Base-by-base conservation (phyloP, 768 basidiomycete species). In the Russula brevipes region DNA sequence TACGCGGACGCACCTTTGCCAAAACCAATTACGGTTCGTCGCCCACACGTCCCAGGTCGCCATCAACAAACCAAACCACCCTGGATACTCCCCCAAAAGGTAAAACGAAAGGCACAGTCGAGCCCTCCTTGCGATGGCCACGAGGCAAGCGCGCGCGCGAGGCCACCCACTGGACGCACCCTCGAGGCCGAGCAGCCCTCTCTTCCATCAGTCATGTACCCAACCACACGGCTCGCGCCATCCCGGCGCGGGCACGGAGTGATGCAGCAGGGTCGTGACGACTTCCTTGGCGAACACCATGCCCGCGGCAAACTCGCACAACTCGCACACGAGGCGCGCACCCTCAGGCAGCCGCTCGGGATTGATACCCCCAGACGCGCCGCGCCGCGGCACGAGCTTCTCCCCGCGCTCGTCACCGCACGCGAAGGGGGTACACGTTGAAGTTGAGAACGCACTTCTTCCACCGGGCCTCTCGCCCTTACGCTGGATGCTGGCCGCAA, bases 161-260 rank as follows among this genome's bases (percentile, higher is more conserved):
- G 41, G 41, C 4, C 41, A 42, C 4, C 41, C 38, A 39, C 5
- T 12, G 12, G 0, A 39, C 38, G 38, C 38, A 12, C 1, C 11
- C 70, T 72, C 72, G 30, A 79, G 41, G 31, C 75, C 74, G 31
- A 79, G 66, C 47, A 79, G 35, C 56, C 77, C 68, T 44, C 73
- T 74, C 36, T 77, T 24, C 24, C 76, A 54, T 79, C 77, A 33
- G 79, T 72, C 76, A 76, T 77, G 55, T 76, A 60, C 6, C 77
- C 77, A 4, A 72, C 24, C 71, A 44, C 72, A 78, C 7, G 33
- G 54, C 24, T 51, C 49, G 35, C 54, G 5, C 64, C 64, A 12
- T 54, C 53, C 50, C 3, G 65, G 62, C 11, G 53, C 53, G 1
- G 63, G 56, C 9, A 60, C 57, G 12, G 65, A 41, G 52, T 57